phyloP scores from a whole-genome alignment of 2,329 filamentous ascomycete species.

The Cadophora luteo-olivacea region DNA sequence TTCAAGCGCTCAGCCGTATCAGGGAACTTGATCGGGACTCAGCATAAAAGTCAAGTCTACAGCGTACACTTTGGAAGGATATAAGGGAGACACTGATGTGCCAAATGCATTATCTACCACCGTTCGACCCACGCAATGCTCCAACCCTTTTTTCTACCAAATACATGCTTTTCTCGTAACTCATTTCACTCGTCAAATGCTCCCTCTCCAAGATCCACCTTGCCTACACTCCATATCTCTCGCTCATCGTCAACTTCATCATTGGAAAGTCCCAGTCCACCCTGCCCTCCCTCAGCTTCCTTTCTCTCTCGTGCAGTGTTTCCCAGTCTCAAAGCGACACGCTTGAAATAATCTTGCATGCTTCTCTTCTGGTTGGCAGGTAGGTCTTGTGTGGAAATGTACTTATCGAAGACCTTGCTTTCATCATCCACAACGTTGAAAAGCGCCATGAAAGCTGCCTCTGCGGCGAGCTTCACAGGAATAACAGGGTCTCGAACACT shows the following conservation, averaged over 20 bases:
- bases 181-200: slow-evolving; percentile 43
- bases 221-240: slow-evolving; percentile 95
- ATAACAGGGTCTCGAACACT: slow-evolving; percentile 91
- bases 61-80: not conserved
- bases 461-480: slow-evolving; percentile 92
- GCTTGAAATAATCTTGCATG: slow-evolving; percentile 97
- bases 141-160: slow-evolving; percentile 8
- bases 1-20: too few species aligned
- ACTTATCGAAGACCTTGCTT: slow-evolving; percentile 86
- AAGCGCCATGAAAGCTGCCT: slow-evolving; percentile 90
- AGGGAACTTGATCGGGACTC: too few species aligned
- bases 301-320: slow-evolving; percentile 85
- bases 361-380: slow-evolving; percentile 79
- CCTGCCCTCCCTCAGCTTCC: slow-evolving; percentile 89
- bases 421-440: slow-evolving; percentile 93
- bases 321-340: slow-evolving; percentile 85
- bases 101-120: slow-evolving; percentile 10
- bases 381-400: slow-evolving; percentile 74
- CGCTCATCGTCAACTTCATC: slow-evolving; percentile 94
- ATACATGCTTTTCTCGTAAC: slow-evolving; percentile 18
- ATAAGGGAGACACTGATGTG: not conserved
- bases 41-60: too few species aligned
- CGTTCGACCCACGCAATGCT: not conserved
- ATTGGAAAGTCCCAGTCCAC: slow-evolving; percentile 83
- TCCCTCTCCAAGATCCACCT: slow-evolving; percentile 77